Evolutionary conservation across 2,329 filamentous ascomycete genomes (phyloP).

Genomic region (Diplodia scrobiculata): DNA sequence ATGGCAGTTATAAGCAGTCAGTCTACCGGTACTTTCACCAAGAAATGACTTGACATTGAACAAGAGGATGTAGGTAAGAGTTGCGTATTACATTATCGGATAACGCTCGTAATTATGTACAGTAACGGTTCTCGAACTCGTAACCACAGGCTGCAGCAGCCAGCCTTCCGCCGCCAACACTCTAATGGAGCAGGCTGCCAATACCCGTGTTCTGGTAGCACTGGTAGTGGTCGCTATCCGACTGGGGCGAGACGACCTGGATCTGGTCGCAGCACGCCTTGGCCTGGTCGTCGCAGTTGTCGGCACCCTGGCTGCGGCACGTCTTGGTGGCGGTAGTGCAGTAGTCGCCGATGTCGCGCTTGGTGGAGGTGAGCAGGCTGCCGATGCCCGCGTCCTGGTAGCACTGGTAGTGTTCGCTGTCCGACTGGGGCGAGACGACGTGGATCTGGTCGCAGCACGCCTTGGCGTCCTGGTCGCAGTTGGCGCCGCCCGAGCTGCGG

Average conservation of each 20-base stretch:
- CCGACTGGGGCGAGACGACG: neutral
- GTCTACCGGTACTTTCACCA: no score
- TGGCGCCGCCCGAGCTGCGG: neutral
- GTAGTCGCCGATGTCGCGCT: neutral
- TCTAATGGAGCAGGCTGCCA: no score
- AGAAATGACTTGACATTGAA: no score
- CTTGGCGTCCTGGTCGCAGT: neutral
- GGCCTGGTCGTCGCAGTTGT: neutral
- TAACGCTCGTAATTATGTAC: no score
- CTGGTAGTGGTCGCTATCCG: neutral
- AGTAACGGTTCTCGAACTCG: no score
- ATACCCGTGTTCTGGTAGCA: no score
- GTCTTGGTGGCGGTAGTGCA: neutral
- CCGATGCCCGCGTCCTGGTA: neutral
- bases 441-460: neutral
- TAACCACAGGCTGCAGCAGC: no score
- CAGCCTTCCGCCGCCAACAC: no score
- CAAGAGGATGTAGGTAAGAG: no score
- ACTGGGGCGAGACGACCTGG: neutral
- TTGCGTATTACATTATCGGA: no score
- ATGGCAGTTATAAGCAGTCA: no score
- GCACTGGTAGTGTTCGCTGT: neutral
- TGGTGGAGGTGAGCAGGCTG: neutral
- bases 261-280: neutral
- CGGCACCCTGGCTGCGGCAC: neutral